These are phyloP conservation scores for Detonula confervacea DNA, from an alignment of 352 stramenopile genomes.

Conservation along the genomic window DNA sequence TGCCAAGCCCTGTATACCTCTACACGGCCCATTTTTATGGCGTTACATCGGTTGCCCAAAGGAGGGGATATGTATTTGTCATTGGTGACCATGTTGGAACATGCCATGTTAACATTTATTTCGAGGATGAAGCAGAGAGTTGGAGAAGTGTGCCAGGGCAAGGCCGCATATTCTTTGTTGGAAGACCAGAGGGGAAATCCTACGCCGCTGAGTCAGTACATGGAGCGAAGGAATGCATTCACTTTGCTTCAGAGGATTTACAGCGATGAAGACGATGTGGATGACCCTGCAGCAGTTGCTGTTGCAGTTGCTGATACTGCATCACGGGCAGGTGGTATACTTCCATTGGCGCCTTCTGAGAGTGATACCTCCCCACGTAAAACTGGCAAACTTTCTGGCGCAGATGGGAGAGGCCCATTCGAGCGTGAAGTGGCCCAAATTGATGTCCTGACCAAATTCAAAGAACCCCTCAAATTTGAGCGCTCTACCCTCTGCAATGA, in stretches of 20 bases:
- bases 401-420: constrained; percentile 43
- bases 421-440: constrained; percentile 68
- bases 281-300: constrained; percentile 38
- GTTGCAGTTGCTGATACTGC: constrained; percentile 20
- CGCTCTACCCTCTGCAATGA: constrained; percentile 69
- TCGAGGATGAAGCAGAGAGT: constrained; percentile 81
- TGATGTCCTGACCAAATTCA: constrained; percentile 66
- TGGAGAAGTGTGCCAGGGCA: constrained; percentile 61
- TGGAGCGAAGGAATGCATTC: constrained; percentile 76
- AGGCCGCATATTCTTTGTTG: constrained; percentile 69
- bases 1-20: constrained; percentile 75
- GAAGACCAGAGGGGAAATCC: constrained; percentile 54
- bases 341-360: constrained; percentile 40
- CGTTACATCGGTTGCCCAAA: constrained; percentile 75
- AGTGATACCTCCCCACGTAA: constrained; percentile 41
- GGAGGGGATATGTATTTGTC: constrained; percentile 82
- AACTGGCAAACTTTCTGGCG: constrained; percentile 12
- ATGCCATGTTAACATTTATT: constrained; percentile 83
- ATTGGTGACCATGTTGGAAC: constrained; percentile 79
- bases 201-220: constrained; percentile 50
- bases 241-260: constrained; percentile 68
- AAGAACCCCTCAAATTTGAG: constrained; percentile 54
- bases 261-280: constrained; percentile 70
- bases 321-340: constrained; percentile 38
- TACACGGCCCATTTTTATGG: constrained; percentile 79